phyloP scores from a whole-genome alignment of 371 early-diverging fungal species.

The Mortierella sp. region DNA sequence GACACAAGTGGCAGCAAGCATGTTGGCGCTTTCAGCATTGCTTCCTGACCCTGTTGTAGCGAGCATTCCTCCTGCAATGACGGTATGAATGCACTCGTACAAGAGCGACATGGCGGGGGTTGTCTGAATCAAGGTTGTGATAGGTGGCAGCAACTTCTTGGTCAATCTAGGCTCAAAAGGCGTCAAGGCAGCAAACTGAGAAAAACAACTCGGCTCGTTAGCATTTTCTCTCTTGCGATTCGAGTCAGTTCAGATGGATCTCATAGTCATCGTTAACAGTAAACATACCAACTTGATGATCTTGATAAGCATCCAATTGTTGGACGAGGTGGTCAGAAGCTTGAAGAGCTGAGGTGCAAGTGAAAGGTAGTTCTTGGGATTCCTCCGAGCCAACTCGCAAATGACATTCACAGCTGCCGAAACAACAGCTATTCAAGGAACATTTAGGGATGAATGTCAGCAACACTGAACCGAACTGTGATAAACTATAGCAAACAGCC shows the following conservation, averaged over 20 bases:
- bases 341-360: conserved; percentile 95
- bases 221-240: background rate
- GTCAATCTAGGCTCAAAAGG: conserved; percentile 95
- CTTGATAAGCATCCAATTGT: conserved; percentile 99
- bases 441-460: background rate
- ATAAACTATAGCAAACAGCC: background rate
- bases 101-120: conserved; percentile 95
- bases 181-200: conserved; percentile 91
- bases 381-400: conserved; percentile 93
- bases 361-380: conserved; percentile 92
- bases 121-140: conserved; percentile 87
- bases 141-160: conserved; percentile 89
- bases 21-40: conserved; percentile 62
- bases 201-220: background rate
- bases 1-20: conserved; percentile 88
- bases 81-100: conserved; percentile 96
- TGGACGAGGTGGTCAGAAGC: conserved; percentile 87
- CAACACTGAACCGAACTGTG: no score
- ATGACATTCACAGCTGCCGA: conserved; percentile 94
- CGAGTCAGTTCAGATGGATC: background rate
- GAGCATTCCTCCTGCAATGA: conserved; percentile 92
- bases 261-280: background rate
- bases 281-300: conserved; percentile 91
- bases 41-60: conserved; percentile 71
- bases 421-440: conserved; percentile 78